phyloP scores from a whole-genome alignment of 768 basidiomycete genomes.

The Mycena maculata region DNA sequence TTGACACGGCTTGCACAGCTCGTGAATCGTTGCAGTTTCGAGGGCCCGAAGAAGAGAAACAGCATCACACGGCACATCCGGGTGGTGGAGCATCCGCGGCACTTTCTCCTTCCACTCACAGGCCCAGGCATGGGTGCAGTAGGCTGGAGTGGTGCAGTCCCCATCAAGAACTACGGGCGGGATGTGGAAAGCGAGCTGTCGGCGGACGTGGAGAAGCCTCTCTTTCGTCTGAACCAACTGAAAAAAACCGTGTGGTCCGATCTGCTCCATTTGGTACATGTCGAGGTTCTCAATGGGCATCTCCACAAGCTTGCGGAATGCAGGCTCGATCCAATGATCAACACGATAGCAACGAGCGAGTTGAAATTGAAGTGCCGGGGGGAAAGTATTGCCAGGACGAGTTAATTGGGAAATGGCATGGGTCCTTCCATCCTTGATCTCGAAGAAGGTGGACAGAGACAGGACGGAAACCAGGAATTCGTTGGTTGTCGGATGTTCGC shows the following conservation, averaged over 20 bases:
- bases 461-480: constrained; percentile 9
- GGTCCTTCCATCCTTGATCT: neutral
- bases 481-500: neutral
- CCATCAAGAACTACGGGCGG: neutral
- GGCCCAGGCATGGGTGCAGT: neutral
- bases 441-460: neutral
- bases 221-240: constrained; percentile 5
- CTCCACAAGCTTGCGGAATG: neutral
- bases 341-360: neutral
- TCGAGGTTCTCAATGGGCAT: neutral
- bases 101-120: constrained; percentile 8
- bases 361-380: constrained; percentile 1
- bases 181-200: neutral
- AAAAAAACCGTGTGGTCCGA: neutral
- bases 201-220: neutral
- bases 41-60: neutral
- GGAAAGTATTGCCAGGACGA: neutral
- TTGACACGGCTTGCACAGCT: neutral
- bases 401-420: neutral
- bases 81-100: constrained; percentile 2
- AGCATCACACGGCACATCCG: neutral
- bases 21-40: neutral
- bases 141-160: neutral
- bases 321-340: constrained; percentile 10
- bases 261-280: neutral